Base-by-base conservation (phyloP, 2,329 filamentous ascomycete species). In the Pestalotiopsis sp. region DNA sequence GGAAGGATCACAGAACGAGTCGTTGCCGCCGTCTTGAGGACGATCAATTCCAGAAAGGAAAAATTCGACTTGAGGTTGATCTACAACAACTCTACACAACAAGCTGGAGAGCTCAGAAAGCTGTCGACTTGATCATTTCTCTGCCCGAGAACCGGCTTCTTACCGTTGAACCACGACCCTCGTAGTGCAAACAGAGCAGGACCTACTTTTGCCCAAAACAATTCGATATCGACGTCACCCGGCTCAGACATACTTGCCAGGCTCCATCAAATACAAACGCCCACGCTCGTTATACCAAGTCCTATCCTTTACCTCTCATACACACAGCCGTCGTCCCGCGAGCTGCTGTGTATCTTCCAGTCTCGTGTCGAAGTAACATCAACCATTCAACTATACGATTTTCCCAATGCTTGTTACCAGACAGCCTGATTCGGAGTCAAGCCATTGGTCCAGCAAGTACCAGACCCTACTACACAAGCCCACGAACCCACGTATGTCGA, bases 341-440 rank as follows among this genome's bases (percentile, higher is more conserved):
- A 71, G 66, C 69, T 72, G 65, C 67, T 69, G 63, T 68, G 57
- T 36, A 13, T 36, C 25, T 36, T 17, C 49, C 23, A 27, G 38
- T 68, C 68, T 67, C 71, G 68, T 27, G 36, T 49, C 20, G n/a
- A 4, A 39, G 59, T 62, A 62, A 62, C 59, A 20, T 62, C 31
- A 36, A 41, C 27, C 11, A 62, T 36, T 39, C 20, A 31, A 39
- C 59, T 7, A 62, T 41, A 74, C 13, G 69, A 71, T 71, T 70
- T 79, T 82, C 79, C 82, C 81, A 86, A 87, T 88, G 86, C 84
- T 88, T 77, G 85, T 86, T 81, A 84, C 85, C 76, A 85, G 85
- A 80, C 83, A 84, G 76, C 80, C 80, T 79, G 84, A 87, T 71
- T 80, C 84, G 76, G 85, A 88, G 76, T 82, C 85, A 78, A 87